Evolutionary conservation across 495 filamentous ascomycete genomes (phyloP).

Genomic region (Talaromyces adpressus): DNA sequence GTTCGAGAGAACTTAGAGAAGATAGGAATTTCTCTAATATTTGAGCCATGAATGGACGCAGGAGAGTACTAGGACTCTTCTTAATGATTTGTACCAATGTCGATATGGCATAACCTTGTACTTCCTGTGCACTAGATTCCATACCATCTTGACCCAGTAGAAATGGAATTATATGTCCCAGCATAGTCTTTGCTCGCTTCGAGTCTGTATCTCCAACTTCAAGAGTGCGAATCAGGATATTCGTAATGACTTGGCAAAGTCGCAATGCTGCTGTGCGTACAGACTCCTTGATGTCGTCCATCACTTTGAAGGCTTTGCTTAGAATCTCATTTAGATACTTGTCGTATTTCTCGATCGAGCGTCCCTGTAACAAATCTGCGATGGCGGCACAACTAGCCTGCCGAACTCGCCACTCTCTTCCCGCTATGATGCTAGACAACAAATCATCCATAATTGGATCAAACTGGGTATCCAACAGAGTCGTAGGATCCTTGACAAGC

Average conservation of each 20-base stretch:
- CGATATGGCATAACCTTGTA: slow-evolving; percentile 62
- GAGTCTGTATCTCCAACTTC: slow-evolving; percentile 68
- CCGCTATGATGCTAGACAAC: slow-evolving; percentile 68
- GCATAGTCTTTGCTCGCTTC: slow-evolving; percentile 64
- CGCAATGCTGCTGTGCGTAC: slow-evolving; percentile 74
- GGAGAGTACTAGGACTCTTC: slow-evolving; percentile 59
- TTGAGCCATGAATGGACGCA: slow-evolving; percentile 73
- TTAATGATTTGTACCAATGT: slow-evolving; percentile 86
- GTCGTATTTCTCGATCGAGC: slow-evolving; percentile 70
- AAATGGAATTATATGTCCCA: slow-evolving; percentile 81
- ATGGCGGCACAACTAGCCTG: slow-evolving; percentile 90
- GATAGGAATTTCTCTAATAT: slow-evolving; percentile 75
- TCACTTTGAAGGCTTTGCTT: slow-evolving; percentile 64
- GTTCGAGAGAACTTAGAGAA: slow-evolving; percentile 79
- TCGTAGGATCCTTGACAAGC: slow-evolving; percentile 73
- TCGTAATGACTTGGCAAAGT: slow-evolving; percentile 74
- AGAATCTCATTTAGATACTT: slow-evolving; percentile 80
- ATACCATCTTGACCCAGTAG: slow-evolving; percentile 82
- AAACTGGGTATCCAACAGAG: slow-evolving; percentile 67
- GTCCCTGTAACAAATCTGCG: slow-evolving; percentile 73
- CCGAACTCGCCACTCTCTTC: slow-evolving; percentile 85
- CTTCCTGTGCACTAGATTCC: slow-evolving; percentile 79
- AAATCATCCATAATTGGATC: slow-evolving; percentile 81
- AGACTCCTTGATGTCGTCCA: slow-evolving; percentile 92
- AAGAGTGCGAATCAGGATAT: slow-evolving; percentile 75